Conservation (phyloP, 129 eudicot genomes). For the Erigeron canadensis region DNA sequence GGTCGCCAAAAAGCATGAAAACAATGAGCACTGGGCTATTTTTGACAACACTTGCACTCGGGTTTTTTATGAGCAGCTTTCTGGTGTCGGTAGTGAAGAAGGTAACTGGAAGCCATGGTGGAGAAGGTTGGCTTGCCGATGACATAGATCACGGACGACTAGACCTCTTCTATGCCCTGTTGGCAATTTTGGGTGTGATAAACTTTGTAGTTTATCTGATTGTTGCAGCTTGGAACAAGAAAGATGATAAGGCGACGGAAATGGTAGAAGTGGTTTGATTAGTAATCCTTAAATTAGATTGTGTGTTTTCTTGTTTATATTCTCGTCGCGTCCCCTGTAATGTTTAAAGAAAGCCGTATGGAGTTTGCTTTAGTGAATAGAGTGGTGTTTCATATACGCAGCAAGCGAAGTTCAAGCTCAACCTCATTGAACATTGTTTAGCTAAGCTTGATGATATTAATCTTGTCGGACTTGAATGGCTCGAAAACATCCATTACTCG, state of each 20-base stretch:
- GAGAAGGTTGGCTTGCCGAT: slow-evolving; percentile 81
- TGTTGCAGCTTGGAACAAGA: slow-evolving; percentile 76
- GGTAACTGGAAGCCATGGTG: slow-evolving; percentile 50
- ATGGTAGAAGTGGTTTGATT: slow-evolving; percentile 30
- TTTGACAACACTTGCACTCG: slow-evolving; percentile 76
- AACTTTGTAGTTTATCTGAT: slow-evolving; percentile 57
- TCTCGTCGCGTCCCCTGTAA: slow-evolving; percentile 16
- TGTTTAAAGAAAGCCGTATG: slow-evolving; percentile 11
- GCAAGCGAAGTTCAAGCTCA: background rate
- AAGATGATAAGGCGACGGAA: slow-evolving; percentile 39
- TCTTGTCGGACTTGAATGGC: background rate
- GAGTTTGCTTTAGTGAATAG: background rate
- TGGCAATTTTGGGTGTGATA: slow-evolving; percentile 55
- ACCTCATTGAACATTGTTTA: background rate
- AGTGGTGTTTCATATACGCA: background rate
- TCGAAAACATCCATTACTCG: background rate
- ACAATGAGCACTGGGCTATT: slow-evolving; percentile 98
- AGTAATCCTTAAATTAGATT: background rate
- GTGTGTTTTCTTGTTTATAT: slow-evolving; percentile 37
- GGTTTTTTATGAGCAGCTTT: slow-evolving; percentile 84
- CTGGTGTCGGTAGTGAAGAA: slow-evolving; percentile 68
- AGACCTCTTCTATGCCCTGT: slow-evolving; percentile 63
- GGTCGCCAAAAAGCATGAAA: slow-evolving; percentile 93
- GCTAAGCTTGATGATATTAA: background rate
- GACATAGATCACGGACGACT: slow-evolving; percentile 75